These are phyloP conservation scores for Tardiomyces blankii DNA, from an alignment of 1,139 yeast species.

Conservation along the genomic window DNA sequence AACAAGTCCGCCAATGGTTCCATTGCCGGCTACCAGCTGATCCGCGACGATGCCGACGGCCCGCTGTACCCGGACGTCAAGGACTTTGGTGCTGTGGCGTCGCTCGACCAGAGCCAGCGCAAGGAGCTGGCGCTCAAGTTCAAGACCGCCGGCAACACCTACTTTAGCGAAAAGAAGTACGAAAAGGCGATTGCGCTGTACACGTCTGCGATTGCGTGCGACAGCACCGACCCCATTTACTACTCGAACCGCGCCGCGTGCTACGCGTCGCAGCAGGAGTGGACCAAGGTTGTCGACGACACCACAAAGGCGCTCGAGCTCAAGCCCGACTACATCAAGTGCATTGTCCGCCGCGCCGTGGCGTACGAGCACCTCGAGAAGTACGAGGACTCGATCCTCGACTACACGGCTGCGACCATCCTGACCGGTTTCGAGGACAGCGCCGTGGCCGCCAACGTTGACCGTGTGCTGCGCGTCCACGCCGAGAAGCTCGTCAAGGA, in stretches of 20 bases:
- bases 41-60: constrained; percentile 14
- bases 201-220: constrained; percentile 59
- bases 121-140: constrained; percentile 64
- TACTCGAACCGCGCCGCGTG: constrained; percentile 95
- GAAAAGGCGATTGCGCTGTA: constrained; percentile 68
- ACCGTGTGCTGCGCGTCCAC: constrained; percentile 74
- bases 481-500: constrained; percentile 55
- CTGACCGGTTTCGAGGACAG: constrained; percentile 51
- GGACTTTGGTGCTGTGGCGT: constrained; percentile 32
- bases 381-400: constrained; percentile 81
- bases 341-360: constrained; percentile 56
- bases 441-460: constrained; percentile 70
- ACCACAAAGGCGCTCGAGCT: constrained; percentile 76
- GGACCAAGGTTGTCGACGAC: constrained; percentile 76
- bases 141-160: constrained; percentile 83
- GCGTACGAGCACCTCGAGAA: constrained; percentile 76
- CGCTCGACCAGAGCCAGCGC: constrained; percentile 42
- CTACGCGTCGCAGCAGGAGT: constrained; percentile 69
- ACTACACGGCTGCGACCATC: constrained; percentile 59
- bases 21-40: constrained; percentile 15
- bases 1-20: constrained; percentile 6
- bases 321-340: constrained; percentile 86
- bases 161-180: constrained; percentile 60
- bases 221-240: constrained; percentile 70
- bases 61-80: constrained; percentile 23